Conservation (phyloP, 805 yeast species). For the Maudiozyma turicensis region DNA sequence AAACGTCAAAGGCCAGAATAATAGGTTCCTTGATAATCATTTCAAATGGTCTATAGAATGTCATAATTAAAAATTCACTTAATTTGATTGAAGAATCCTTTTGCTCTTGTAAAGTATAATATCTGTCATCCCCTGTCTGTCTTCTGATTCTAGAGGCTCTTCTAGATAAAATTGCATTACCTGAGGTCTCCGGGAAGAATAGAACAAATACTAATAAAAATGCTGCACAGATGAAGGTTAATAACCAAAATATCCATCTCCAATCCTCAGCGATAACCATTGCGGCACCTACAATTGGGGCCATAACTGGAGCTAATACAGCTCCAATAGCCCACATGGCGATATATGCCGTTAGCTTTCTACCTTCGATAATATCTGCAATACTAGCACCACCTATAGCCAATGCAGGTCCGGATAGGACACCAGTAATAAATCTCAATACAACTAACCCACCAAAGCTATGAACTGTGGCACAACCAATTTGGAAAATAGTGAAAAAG, state of each 20-base stretch:
- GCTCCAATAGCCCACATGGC: constrained; percentile 46
- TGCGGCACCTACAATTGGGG: constrained; percentile 35
- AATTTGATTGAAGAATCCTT: constrained; percentile 20
- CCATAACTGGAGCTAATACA: constrained; percentile 43
- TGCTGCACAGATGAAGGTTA: constrained; percentile 26
- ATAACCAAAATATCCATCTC: constrained; percentile 48
- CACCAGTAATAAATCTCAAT: constrained; percentile 43
- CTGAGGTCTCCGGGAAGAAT: constrained; percentile 42
- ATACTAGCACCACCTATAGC: constrained; percentile 51
- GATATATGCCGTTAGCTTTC: constrained; percentile 37
- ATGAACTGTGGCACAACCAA: constrained; percentile 42
- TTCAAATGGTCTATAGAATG: constrained; percentile 40
- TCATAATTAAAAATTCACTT: constrained; percentile 19
- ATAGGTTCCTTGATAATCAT: constrained; percentile 45
- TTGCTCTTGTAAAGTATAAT: constrained; percentile 33
- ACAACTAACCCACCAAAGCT: constrained; percentile 43
- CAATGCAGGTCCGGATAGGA: constrained; percentile 47
- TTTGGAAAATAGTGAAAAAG: constrained; percentile 41
- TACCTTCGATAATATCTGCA: constrained; percentile 37
- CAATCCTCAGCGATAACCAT: constrained; percentile 35
- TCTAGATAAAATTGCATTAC: constrained; percentile 36
- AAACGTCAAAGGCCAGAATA: constrained; percentile 40
- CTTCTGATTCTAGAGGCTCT: constrained; percentile 38
- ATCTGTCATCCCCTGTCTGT: constrained; percentile 38
- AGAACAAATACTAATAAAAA: constrained; percentile 29